Evolutionary conservation across 2,329 filamentous ascomycete species (phyloP).

Genomic region (Cadophora gregata): DNA sequence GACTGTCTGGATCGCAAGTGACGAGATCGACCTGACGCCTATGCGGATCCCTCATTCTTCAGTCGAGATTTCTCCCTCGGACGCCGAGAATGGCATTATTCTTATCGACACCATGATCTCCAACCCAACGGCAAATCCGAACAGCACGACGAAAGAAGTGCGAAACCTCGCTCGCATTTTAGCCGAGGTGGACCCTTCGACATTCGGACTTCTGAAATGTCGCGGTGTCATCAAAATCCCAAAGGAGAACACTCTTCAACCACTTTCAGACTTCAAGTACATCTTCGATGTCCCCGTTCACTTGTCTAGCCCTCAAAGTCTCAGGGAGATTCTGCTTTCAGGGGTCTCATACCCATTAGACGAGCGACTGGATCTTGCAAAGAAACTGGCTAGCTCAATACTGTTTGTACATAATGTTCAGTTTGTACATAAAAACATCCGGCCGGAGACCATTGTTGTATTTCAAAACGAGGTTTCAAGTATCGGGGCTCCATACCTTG

Average conservation of each 20-base stretch:
- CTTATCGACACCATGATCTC: constrained; percentile 30
- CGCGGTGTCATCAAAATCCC: constrained; percentile 30
- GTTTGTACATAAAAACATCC: constrained; percentile 47
- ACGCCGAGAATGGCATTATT: constrained; percentile 15
- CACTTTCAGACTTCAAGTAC: constrained; percentile 26
- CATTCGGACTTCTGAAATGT: constrained; percentile 35
- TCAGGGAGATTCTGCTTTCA: constrained; percentile 22
- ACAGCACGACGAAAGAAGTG: constrained; percentile 29
- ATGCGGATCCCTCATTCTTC: constrained; percentile 12
- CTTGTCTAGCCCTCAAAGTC: constrained; percentile 21
- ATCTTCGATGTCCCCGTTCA: constrained; percentile 27
- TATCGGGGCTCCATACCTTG: constrained; percentile 24
- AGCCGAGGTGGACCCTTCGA: constrained; percentile 29
- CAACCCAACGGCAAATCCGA: constrained; percentile 25
- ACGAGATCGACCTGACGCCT: constrained; percentile 14
- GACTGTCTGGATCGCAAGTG: constrained; percentile 5
- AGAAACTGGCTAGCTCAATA: constrained; percentile 41
- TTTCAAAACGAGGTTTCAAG: constrained; percentile 28
- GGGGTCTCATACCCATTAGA: constrained; percentile 26
- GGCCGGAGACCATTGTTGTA: constrained; percentile 45
- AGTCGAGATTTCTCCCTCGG: constrained; percentile 7
- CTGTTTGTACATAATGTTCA: constrained; percentile 40
- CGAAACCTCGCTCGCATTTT: constrained; percentile 34
- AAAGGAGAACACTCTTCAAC: not conserved
- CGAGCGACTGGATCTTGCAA: constrained; percentile 37